Base-by-base conservation (phyloP, 2,329 filamentous ascomycete genomes). In the Byssothecium circinans region DNA sequence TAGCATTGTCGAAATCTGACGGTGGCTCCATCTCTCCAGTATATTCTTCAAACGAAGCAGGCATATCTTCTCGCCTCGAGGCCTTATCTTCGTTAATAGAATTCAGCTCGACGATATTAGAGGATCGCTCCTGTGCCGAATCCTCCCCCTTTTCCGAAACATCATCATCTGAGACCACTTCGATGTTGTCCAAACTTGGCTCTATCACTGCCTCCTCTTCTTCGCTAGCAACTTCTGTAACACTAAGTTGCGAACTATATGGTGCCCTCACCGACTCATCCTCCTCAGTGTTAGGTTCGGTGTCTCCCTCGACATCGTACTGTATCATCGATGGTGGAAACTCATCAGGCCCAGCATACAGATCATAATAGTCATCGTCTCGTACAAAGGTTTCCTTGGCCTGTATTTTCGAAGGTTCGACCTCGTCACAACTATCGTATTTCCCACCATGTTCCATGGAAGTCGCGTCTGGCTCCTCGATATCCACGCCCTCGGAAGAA, bases 271-370 rank as follows among this genome's bases (percentile, higher is more conserved):
- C 59, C 30, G 57, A 53, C 19, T 54, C 53, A 12, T 53, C 52
- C 14, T 53, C 49, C 35, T 62, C 58, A 1, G 62, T 67, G 12
- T 67, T 62, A 10, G 59, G 50, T 38, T 65, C 61, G 1, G 65
- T 66, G 36, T 68, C 66, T 10, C 60, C 64, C 23, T 56, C 60
- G 43, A 61, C 58, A 20, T 58, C 55, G 56, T 77, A 70, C 17
- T 75, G 76, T 59, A 84, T 79, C 4, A 87, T 86, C 41, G 82
- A 88, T 5, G 82, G 82, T 1, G 86, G 50, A 19, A 48, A 23
- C 12, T 66, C 61, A 25, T 60, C 45, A 4, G 64, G 60, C 8
- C 45, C 60, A 27, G 55, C 54, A 41, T 64, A 63, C 3, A 63
- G 51, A 14, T 64, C 56, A 39, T 65, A 51, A 36, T 64, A 57